Conservation (phyloP, 2,329 filamentous ascomycete species). For the Penicillium sp. region DNA sequence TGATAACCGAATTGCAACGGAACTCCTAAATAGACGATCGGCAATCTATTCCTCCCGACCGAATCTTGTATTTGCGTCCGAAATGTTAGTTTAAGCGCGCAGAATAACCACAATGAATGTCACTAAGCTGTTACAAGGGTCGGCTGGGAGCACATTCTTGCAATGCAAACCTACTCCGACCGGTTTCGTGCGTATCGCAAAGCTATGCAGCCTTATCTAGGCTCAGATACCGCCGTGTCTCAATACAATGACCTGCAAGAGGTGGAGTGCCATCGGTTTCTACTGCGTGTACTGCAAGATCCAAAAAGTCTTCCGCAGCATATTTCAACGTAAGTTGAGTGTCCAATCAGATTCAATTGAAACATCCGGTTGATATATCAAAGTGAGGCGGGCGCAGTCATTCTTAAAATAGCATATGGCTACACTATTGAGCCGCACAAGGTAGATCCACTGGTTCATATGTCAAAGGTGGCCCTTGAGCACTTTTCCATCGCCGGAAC, state of each 20-base stretch:
- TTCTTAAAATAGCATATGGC: slow-evolving; percentile 49
- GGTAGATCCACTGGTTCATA: slow-evolving; percentile 46
- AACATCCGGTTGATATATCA: neutral
- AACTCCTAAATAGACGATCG: slow-evolving; percentile 39
- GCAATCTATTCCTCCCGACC: slow-evolving; percentile 33
- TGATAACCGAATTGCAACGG: slow-evolving; percentile 31
- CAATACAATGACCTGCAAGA: slow-evolving; percentile 48
- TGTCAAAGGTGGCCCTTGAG: slow-evolving; percentile 42
- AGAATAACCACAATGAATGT: neutral
- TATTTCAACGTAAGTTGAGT: slow-evolving; percentile 41
- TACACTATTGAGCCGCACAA: slow-evolving; percentile 45
- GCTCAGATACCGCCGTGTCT: slow-evolving; percentile 41
- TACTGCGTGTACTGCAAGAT: slow-evolving; percentile 44
- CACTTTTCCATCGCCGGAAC: slow-evolving; percentile 43
- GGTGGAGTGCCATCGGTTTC: slow-evolving; percentile 45
- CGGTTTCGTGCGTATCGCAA: slow-evolving; percentile 47
- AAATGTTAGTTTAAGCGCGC: slow-evolving; percentile 34
- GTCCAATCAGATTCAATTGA: neutral
- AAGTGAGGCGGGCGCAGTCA: slow-evolving; percentile 43
- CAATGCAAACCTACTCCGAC: slow-evolving; percentile 38
- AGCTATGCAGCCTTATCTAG: slow-evolving; percentile 47
- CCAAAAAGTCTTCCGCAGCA: slow-evolving; percentile 43
- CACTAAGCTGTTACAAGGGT: slow-evolving; percentile 23
- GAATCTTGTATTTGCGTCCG: slow-evolving; percentile 32
- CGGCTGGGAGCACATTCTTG: slow-evolving; percentile 42